Evolutionary conservation across 305 asterid species (phyloP).

Genomic region (Fraxinus sp.): DNA sequence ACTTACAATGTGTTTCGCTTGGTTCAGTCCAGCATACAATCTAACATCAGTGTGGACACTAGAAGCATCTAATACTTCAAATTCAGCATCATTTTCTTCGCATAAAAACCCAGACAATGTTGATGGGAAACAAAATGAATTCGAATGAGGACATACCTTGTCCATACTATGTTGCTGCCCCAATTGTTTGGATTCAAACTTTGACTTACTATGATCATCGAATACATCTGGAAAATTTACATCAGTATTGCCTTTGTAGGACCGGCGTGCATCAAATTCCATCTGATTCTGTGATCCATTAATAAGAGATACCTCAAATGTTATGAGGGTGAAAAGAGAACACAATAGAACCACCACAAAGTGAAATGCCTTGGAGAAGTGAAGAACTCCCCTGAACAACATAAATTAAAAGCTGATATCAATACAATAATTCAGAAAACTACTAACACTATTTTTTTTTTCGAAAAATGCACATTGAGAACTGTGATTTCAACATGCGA

Average conservation of each 20-base stretch:
- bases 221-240: constrained; percentile 30
- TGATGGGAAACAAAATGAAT: constrained; percentile 73
- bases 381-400: constrained; percentile 40
- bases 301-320: constrained; percentile 41
- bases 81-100: constrained; percentile 29
- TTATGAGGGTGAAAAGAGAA: constrained; percentile 32
- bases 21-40: constrained; percentile 33
- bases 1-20: constrained; percentile 35
- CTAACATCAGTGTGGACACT: constrained; percentile 30
- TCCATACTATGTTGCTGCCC: constrained; percentile 31
- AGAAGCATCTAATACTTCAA: constrained; percentile 35
- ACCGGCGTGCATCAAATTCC: constrained; percentile 41
- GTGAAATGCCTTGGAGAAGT: constrained; percentile 35
- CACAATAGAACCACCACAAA: constrained; percentile 42
- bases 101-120: constrained; percentile 51
- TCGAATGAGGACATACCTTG: constrained; percentile 46
- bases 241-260: constrained; percentile 23
- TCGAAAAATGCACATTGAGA: not conserved
- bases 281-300: constrained; percentile 34
- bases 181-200: constrained; percentile 27
- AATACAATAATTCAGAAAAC: not conserved
- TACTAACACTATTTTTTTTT: not conserved
- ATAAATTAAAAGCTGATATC: constrained; percentile 12
- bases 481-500: constrained; percentile 1
- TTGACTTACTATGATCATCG: constrained; percentile 34